Evolutionary conservation across 2,329 filamentous ascomycete genomes (phyloP).

Genomic region (Aspergillus pseudoviridinutans): DNA sequence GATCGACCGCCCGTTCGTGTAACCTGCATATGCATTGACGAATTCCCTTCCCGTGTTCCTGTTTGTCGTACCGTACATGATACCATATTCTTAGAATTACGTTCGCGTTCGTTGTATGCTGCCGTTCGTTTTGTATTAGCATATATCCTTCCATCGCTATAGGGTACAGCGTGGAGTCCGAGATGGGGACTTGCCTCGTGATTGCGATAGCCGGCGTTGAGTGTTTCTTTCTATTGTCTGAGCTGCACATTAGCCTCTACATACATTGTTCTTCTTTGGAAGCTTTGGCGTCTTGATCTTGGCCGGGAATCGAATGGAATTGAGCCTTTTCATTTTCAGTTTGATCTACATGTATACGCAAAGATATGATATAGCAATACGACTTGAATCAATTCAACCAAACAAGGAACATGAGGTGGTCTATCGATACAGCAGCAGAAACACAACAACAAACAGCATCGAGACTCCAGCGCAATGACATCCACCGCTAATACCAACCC

Average conservation of each 20-base stretch:
- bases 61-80: conserved; percentile 2
- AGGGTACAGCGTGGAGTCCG: conserved; percentile 7
- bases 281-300: conserved; percentile 2
- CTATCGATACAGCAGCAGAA: not conserved
- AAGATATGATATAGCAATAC: not conserved
- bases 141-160: conserved; percentile 3
- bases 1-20: not conserved
- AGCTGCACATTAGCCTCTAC: not conserved
- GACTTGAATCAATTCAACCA: not conserved
- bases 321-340: not conserved
- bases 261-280: not conserved
- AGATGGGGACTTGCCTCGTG: conserved; percentile 5
- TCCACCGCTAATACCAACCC: not conserved
- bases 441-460: not conserved
- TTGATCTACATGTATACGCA: not conserved
- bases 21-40: not conserved
- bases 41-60: not conserved
- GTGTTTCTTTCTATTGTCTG: not conserved
- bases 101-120: not conserved
- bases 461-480: not conserved
- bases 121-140: conserved; percentile 8
- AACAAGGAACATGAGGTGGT: not conserved
- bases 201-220: not conserved
- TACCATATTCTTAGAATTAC: conserved; percentile 12
- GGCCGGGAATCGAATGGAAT: not conserved